Evolutionary conservation across 169 alveolate species (phyloP).

Genomic region (Eimeria zaria): DNA sequence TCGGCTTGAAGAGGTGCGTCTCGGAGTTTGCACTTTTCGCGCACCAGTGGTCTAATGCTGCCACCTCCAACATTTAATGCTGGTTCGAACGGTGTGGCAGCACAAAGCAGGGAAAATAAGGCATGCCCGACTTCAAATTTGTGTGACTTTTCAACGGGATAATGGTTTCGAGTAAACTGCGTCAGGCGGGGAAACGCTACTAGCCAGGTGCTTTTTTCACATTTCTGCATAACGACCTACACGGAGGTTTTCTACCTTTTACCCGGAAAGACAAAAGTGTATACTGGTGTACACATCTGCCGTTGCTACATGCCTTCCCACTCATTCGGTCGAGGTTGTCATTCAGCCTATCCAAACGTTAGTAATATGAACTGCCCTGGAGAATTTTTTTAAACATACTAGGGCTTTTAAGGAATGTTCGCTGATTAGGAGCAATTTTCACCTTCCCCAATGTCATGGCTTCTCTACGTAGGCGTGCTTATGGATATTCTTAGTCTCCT

Average conservation of each 20-base stretch:
- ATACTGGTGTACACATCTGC: not conserved
- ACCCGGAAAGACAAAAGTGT: not conserved
- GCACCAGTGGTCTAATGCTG: slow-evolving; percentile 31
- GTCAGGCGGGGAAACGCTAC: not conserved
- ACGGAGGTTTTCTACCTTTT: not conserved
- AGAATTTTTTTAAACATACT: not conserved
- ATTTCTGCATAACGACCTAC: not conserved
- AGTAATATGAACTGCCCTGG: not conserved
- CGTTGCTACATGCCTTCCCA: not conserved
- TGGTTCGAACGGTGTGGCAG: not conserved
- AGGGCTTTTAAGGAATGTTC: not conserved
- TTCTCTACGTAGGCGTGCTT: not conserved
- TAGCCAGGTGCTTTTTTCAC: not conserved
- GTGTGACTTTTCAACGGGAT: not conserved
- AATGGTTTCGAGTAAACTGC: not conserved
- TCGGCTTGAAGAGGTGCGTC: not conserved
- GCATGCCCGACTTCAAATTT: not conserved
- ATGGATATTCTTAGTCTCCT: not conserved
- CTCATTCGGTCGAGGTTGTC: not conserved
- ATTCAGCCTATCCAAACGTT: no score
- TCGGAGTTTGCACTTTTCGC: not conserved
- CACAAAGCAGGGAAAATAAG: not conserved
- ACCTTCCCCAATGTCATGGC: not conserved
- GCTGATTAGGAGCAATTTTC: not conserved
- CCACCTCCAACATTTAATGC: not conserved